Conservation (phyloP, 1,284 basidiomycete genomes). For the Heterobasidion irregulare region DNA sequence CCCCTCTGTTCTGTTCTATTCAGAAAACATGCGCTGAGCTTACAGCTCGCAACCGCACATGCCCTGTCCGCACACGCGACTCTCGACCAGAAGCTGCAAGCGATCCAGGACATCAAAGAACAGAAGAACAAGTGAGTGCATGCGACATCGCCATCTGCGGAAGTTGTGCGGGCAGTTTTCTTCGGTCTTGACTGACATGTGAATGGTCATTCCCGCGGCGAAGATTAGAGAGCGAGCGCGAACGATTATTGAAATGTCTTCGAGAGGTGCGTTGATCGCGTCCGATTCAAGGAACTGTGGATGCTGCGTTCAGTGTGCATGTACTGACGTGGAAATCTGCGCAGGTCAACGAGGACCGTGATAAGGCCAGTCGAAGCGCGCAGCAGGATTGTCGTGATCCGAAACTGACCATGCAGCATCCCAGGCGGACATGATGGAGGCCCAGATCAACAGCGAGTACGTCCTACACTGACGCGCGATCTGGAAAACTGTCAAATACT, state of each 20-base stretch:
- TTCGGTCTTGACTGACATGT: slow-evolving; percentile 3
- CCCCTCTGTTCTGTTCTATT: background rate
- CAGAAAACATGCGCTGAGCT: slow-evolving; percentile 72
- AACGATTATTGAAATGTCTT: slow-evolving; percentile 52
- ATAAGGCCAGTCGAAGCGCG: slow-evolving; percentile 41
- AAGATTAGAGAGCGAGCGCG: slow-evolving; percentile 68
- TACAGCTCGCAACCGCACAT: slow-evolving; percentile 79
- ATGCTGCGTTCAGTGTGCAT: too few species aligned
- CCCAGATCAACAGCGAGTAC: slow-evolving; percentile 54
- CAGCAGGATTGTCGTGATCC: background rate
- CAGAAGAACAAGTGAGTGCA: slow-evolving; percentile 69
- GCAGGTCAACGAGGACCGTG: slow-evolving; percentile 71
- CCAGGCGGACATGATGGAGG: slow-evolving; percentile 47
- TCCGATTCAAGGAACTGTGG: background rate
- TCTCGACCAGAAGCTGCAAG: slow-evolving; percentile 64
- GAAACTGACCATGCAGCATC: background rate
- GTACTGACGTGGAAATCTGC: background rate
- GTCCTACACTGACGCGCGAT: slow-evolving; percentile 11
- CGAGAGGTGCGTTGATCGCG: slow-evolving; percentile 40
- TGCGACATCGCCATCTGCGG: background rate
- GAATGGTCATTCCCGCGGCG: background rate
- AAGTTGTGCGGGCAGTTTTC: background rate
- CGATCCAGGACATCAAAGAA: slow-evolving; percentile 70
- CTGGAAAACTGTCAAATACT: background rate
- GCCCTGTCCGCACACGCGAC: slow-evolving; percentile 73